Evolutionary conservation across 306 rosid genomes (phyloP).

Genomic region (Citrullus amarus): DNA sequence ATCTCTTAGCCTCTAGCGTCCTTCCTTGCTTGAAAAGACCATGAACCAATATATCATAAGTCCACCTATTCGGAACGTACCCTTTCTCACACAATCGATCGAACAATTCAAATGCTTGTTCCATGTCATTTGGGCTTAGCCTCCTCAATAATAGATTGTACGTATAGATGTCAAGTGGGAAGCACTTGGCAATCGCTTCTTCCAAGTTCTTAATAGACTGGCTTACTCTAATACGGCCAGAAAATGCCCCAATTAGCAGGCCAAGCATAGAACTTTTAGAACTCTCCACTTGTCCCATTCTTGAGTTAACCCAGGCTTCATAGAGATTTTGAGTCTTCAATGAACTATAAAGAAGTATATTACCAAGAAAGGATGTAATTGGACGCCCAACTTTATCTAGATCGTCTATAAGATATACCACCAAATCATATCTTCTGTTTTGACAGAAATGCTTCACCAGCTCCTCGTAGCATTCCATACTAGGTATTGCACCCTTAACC

Average conservation of each 20-base stretch:
- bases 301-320: constrained; percentile 27
- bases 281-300: constrained; percentile 25
- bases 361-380: constrained; percentile 60
- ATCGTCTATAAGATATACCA: constrained; percentile 34
- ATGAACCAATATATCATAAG: constrained; percentile 41
- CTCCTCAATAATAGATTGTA: constrained; percentile 58
- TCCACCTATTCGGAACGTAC: constrained; percentile 47
- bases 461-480: constrained; percentile 41
- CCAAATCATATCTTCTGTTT: constrained; percentile 26
- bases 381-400: constrained; percentile 51
- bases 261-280: constrained; percentile 32
- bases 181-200: constrained; percentile 46
- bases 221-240: constrained; percentile 30
- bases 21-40: constrained; percentile 49
- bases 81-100: constrained; percentile 44
- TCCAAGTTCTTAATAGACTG: constrained; percentile 33
- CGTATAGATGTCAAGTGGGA: constrained; percentile 48
- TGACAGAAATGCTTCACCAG: constrained; percentile 40
- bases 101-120: constrained; percentile 39
- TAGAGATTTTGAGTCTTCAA: constrained; percentile 36
- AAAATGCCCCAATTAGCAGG: constrained; percentile 49
- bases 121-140: constrained; percentile 24
- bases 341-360: constrained; percentile 46
- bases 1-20: constrained; percentile 33
- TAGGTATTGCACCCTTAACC: constrained; percentile 33